These are phyloP conservation scores for Canavalia gladiata DNA, from an alignment of 306 rosid genomes.

Conservation along the genomic window DNA sequence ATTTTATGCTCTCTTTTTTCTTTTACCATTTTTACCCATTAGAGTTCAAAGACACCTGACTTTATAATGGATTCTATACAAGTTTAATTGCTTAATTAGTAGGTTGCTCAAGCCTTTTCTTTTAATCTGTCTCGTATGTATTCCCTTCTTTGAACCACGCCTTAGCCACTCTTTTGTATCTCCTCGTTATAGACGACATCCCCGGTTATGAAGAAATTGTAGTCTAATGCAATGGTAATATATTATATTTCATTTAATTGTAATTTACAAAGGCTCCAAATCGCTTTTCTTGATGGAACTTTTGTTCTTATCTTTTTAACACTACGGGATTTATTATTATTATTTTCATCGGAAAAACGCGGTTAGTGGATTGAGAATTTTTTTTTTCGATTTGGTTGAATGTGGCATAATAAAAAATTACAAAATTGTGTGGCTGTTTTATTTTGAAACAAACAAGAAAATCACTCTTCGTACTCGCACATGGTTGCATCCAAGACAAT, in stretches of 20 bases:
- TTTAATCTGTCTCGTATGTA: background rate
- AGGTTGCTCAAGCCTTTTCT: background rate
- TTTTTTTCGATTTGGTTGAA: too few relatives aligned
- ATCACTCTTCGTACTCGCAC: too few relatives aligned
- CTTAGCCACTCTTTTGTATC: background rate
- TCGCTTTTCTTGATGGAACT: background rate
- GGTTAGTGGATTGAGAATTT: too few relatives aligned
- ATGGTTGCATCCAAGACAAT: too few relatives aligned
- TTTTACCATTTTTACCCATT: conserved; percentile 26
- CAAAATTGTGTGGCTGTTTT: too few relatives aligned
- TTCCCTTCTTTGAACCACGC: background rate
- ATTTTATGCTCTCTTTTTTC: conserved; percentile 38
- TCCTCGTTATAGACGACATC: background rate
- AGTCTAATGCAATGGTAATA: background rate
- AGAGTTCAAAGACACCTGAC: conserved; percentile 55
- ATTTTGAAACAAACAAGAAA: too few relatives aligned
- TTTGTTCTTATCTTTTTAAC: background rate
- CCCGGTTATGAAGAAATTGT: background rate
- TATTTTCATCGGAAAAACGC: background rate
- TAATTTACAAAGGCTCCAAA: background rate
- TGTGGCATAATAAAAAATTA: too few relatives aligned
- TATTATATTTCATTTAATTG: background rate
- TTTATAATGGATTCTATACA: conserved; percentile 48
- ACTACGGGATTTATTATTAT: too few relatives aligned
- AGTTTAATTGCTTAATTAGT: conserved; percentile 37